Conservation (phyloP, 1,284 basidiomycete species). For the Cutaneotrichosporon dermatis region DNA sequence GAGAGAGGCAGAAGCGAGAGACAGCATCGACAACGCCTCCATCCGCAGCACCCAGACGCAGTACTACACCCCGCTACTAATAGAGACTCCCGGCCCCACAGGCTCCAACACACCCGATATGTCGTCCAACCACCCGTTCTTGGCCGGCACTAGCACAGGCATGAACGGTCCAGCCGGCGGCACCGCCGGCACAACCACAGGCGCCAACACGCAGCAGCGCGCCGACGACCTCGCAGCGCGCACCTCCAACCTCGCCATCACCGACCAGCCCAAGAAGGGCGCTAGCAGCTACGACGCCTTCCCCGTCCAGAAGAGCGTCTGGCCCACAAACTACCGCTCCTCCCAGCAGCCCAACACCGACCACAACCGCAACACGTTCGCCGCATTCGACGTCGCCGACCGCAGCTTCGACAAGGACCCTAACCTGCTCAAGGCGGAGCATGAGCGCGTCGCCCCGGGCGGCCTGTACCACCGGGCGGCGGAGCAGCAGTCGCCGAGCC, state of each 20-base stretch:
- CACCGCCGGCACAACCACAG: too few species aligned
- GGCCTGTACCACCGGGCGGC: not conserved
- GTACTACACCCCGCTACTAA: too few species aligned
- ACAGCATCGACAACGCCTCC: too few species aligned
- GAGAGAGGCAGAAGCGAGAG: too few species aligned
- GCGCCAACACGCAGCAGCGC: too few species aligned
- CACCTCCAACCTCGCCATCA: not conserved
- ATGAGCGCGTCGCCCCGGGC: not conserved
- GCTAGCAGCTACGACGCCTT: not conserved
- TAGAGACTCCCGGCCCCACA: too few species aligned
- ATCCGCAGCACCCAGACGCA: too few species aligned
- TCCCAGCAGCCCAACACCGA: not conserved
- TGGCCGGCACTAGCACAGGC: too few species aligned
- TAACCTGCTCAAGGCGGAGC: not conserved
- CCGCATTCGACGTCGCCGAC: slow-evolving; percentile 6
- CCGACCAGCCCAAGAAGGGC: not conserved
- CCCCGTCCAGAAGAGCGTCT: slow-evolving; percentile 1
- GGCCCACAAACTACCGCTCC: not conserved
- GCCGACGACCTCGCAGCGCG: not conserved
- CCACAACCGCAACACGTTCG: not conserved
- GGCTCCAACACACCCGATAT: too few species aligned
- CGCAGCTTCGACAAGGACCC: slow-evolving; percentile 2
- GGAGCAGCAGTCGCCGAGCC: too few species aligned
- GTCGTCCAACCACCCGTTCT: too few species aligned
- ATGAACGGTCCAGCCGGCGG: too few species aligned